Evolutionary conservation across 1,139 yeast genomes (phyloP).

Genomic region (Ogataea hybrid): DNA sequence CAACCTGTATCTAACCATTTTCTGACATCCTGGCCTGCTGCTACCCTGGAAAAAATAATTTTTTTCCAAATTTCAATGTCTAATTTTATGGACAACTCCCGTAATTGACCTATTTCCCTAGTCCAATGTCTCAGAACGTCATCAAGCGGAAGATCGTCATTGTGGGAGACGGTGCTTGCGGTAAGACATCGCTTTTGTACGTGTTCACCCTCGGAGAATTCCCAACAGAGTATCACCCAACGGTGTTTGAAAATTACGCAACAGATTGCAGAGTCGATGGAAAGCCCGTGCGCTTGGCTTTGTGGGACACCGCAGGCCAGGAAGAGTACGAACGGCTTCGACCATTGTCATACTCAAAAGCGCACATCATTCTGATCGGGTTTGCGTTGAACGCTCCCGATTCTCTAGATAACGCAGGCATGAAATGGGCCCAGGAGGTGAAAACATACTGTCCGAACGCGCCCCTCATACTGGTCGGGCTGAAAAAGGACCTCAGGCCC

Average conservation of each 20-base stretch:
- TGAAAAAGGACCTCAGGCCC: conserved; percentile 64
- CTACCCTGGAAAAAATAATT: conserved; percentile 3
- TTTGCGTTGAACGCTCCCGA: conserved; percentile 71
- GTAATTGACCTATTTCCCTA: not conserved
- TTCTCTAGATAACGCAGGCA: conserved; percentile 63
- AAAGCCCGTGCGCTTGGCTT: conserved; percentile 80
- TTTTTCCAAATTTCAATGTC: conserved; percentile 6
- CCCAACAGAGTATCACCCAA: conserved; percentile 85
- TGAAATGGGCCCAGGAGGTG: conserved; percentile 75
- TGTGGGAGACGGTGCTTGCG: conserved; percentile 96
- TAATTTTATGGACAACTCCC: conserved; percentile 1
- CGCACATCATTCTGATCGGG: conserved; percentile 69
- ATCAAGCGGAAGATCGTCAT: conserved; percentile 79
- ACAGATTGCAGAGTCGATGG: conserved; percentile 94
- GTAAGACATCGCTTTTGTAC: conserved; percentile 86
- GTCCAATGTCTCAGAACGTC: conserved; percentile 26
- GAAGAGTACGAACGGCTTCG: conserved; percentile 81
- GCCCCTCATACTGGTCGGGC: conserved; percentile 65
- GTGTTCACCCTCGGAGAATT: conserved; percentile 89
- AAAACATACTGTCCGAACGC: conserved; percentile 63
- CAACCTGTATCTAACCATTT: not conserved
- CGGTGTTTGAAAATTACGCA: conserved; percentile 93
- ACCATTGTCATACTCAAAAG: conserved; percentile 73
- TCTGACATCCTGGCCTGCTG: not conserved
- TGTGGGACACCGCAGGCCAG: conserved; percentile 98